Evolutionary conservation across 192 early-diverging fungal species (phyloP).

Genomic region (Coemansia sp.): DNA sequence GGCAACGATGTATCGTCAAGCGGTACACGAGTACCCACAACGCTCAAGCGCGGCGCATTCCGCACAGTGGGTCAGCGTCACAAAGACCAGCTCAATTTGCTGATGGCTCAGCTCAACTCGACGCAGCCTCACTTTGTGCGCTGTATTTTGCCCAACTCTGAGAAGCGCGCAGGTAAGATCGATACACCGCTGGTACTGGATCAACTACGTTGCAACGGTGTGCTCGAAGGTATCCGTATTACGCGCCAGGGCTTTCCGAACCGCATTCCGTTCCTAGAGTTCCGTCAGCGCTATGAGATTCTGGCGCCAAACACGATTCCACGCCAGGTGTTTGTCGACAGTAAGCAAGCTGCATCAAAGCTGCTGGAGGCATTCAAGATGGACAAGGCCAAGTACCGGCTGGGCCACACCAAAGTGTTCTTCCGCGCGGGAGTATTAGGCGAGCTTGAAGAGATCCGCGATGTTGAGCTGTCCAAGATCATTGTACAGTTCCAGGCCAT

Average conservation of each 20-base stretch:
- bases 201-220: slow-evolving; percentile 95
- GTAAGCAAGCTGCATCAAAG: slow-evolving; percentile 75
- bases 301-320: slow-evolving; percentile 77
- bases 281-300: slow-evolving; percentile 91
- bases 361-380: slow-evolving; percentile 74
- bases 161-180: slow-evolving; percentile 83
- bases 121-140: slow-evolving; percentile 98
- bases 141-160: slow-evolving; percentile 93
- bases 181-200: slow-evolving; percentile 83
- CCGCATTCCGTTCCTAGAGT: slow-evolving; percentile 86
- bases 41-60: slow-evolving; percentile 81
- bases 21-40: slow-evolving; percentile 32
- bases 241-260: slow-evolving; percentile 95
- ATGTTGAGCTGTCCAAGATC: slow-evolving; percentile 76
- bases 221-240: slow-evolving; percentile 95
- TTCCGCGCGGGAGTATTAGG: slow-evolving; percentile 94
- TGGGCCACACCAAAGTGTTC: slow-evolving; percentile 94
- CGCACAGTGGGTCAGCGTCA: slow-evolving; percentile 91
- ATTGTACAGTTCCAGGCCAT: slow-evolving; percentile 84
- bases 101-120: slow-evolving; percentile 88
- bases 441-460: slow-evolving; percentile 89
- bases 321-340: slow-evolving; percentile 82
- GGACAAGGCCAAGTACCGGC: slow-evolving; percentile 77
- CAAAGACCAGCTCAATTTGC: slow-evolving; percentile 84
- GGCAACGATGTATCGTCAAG: neutral